A percentile compares a stretch with the other conserved stretches of the same genome.
phyloP scores from a whole-genome alignment of 1,284 basidiomycete species.

The Leucoagaricus sp. region DNA sequence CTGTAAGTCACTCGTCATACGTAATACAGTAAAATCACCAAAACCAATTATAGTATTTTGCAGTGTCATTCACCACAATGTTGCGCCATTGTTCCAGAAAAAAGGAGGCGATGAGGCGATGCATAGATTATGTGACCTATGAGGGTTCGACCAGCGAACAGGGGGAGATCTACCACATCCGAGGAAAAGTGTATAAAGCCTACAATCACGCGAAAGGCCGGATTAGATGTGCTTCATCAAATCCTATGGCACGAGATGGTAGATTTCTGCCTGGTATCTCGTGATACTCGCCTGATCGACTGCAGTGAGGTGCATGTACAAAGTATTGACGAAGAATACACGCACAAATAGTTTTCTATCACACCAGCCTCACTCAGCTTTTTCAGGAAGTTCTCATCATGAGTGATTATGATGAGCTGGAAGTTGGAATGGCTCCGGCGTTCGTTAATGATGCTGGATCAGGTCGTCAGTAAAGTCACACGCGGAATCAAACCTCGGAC shows the following conservation, averaged over 20 bases:
- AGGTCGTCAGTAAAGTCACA: slow-evolving; percentile 14
- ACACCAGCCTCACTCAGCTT: slow-evolving; percentile 86
- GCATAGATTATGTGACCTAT: not conserved
- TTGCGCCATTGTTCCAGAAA: not conserved
- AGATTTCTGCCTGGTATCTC: slow-evolving; percentile 71
- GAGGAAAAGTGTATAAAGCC: not conserved
- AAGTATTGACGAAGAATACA: slow-evolving; percentile 12
- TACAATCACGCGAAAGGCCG: not conserved
- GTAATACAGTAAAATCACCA: no score
- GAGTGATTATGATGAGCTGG: slow-evolving; percentile 97
- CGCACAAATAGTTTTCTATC: slow-evolving; percentile 91
- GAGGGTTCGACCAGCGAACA: not conserved
- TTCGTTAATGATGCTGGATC: slow-evolving; percentile 85
- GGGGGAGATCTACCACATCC: not conserved
- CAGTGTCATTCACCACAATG: not conserved
- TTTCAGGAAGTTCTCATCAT: slow-evolving; percentile 88
- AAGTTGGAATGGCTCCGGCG: slow-evolving; percentile 89
- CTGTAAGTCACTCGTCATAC: not conserved
- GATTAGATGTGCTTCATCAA: slow-evolving; percentile 37
- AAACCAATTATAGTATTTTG: not conserved
- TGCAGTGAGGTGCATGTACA: slow-evolving; percentile 14
- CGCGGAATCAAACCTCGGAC: slow-evolving; percentile 31
- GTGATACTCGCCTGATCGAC: slow-evolving; percentile 42
- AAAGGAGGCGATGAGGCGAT: not conserved
- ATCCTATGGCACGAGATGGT: slow-evolving; percentile 70